Percentiles rank a stretch among this genome's conserved stretches.
Evolutionary conservation across 192 early-diverging fungal species (phyloP).

Genomic region (Umbelopsis ramanniana): DNA sequence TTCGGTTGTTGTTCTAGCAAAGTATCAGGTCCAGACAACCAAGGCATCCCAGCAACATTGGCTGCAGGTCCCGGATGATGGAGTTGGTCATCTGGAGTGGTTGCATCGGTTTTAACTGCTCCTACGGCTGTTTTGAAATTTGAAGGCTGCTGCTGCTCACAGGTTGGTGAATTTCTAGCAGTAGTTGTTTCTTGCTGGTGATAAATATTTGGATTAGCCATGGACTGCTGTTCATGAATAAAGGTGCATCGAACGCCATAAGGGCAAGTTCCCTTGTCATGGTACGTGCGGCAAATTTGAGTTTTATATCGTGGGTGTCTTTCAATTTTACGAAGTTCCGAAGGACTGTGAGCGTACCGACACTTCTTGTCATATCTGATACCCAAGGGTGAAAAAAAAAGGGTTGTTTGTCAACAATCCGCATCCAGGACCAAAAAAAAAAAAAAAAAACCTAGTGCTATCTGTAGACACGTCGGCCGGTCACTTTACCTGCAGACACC

Average conservation of each 20-base stretch:
- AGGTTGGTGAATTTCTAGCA: background rate
- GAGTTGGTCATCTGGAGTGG: no score
- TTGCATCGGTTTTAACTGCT: no score
- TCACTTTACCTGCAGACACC: conserved; percentile 49
- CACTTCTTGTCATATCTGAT: conserved; percentile 89
- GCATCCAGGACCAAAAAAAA: no score
- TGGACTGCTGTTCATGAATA: conserved; percentile 66
- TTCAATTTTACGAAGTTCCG: conserved; percentile 79
- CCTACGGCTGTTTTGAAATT: background rate
- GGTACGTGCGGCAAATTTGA: conserved; percentile 91
- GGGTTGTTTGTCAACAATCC: no score
- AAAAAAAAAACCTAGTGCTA: no score
- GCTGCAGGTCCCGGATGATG: no score
- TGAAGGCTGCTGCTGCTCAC: background rate
- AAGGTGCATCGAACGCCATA: conserved; percentile 97
- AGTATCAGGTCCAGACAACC: no score
- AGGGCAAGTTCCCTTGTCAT: conserved; percentile 85
- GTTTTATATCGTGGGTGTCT: conserved; percentile 97
- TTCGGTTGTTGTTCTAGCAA: background rate
- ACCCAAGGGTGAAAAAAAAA: background rate
- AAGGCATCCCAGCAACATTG: no score
- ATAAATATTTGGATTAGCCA: background rate
- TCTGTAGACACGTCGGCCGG: no score
- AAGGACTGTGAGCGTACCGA: conserved; percentile 88
- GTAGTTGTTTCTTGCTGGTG: background rate